Evolutionary conservation across 768 basidiomycete species (phyloP), one percentile per base, ranked within the genome.

Genomic region (Lentinula guzmanii): DNA sequence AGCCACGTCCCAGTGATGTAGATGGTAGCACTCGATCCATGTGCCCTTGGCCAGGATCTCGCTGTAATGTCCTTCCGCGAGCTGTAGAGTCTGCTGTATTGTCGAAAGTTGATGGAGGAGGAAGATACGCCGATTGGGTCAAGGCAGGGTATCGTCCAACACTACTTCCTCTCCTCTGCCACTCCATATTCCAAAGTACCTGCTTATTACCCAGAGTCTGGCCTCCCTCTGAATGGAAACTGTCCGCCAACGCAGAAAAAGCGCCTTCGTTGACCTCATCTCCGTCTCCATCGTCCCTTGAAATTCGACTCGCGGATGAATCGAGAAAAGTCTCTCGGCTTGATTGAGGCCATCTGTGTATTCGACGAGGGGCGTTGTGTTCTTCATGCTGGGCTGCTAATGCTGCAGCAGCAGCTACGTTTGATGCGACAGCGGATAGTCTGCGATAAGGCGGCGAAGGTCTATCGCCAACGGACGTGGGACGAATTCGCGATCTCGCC

Each of bases 141-240:
- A 70, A 24, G 2, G 69, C 61, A 7, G 74, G 73, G 39, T 70
- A 67, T 28, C 75, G 72, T 16, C 82, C 77, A n/a, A 81, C 71
- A 65, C 81, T 82, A 0, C 75, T 78, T 6, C 78, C 78, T 48
- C 68, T 67, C 50, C 71, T 66, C 61, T 73, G 69, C 9, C 82
- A 76, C 63, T 89, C 88, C 39, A 77, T 80, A 66, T 84, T 89
- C 88, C 88, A 91, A 1, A 86, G 86, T 6, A 87, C 80, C 31
- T 80, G 81, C 69, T 84, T 86, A 57, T 78, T 75, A 13, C 75
- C 66, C 13, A 69, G 68, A 28, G 75, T 72, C 45, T 77, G 74
- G 2, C 82, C 83, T 18, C 79, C 73, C 59, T 94, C 93, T 0
- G 93, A 94, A 69, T 88, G 82, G 67, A 91, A 85, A 66, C 91